Evolutionary conservation across 202 grass and related monocot species (phyloP), one percentile per base, ranked within the genome.

Genomic region (Carex arenaria): DNA sequence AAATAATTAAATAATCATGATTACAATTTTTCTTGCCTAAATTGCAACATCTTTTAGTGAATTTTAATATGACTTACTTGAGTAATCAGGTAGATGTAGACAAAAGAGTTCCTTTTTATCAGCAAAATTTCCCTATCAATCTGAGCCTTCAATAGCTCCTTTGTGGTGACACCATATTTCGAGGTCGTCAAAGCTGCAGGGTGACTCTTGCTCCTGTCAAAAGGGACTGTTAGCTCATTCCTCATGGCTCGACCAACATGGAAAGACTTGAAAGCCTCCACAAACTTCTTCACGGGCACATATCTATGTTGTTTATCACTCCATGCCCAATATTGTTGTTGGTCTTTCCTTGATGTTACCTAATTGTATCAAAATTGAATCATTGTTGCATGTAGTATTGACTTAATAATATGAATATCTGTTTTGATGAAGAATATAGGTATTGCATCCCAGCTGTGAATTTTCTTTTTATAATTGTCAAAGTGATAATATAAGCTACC

Each of bases 271-370:
- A 86, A 91, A 28, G 53, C 79, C 30, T 86, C 72, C 19, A 74
- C 49, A 67, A 91, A 91, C 76, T 91, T 84, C 4, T 64, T 77
- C 15, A 88, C 86, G 3, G 89, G 83, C 17, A 91, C 67, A 83
- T 91, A 91, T 51, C 60, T 43, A 54, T 91, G 86, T 7, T 84
- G 81, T 36, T 74, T 60, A 36, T 86, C 64, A 42, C 67, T 81
- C 31, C 19, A 6, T 17, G 40, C 47, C 84, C 89, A 91, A 73
- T 91, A 91, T 30, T 91, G 89, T 31, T 84, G 63, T 78, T 91
- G 89, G 63, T 91, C 89, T 23, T 84, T 88, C 80, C 80, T 86
- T 17, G 89, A 91, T 59, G 86, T 91, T 3, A 91, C 89, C 89
- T 91, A 49, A 82, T 11, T 84, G 61, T 5, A 84, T 20, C 28